Evolutionary conservation across 306 rosid species (phyloP), one percentile per base, ranked within the genome.

Genomic region (Lathyrus sativus): DNA sequence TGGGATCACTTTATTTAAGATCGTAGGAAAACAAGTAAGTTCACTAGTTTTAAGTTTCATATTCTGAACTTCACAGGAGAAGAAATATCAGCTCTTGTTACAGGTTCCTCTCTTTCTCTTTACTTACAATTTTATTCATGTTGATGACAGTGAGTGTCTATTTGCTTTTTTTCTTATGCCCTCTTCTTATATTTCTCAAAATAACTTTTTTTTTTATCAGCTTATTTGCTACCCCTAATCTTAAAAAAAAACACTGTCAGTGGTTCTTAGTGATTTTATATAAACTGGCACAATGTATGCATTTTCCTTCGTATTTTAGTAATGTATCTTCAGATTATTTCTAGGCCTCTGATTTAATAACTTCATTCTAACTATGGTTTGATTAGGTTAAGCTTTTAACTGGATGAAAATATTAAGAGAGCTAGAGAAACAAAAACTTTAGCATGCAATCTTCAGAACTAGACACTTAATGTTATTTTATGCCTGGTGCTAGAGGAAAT

Each of bases 91-190:
- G 46, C 46, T 42, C 46, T 42, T 13, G n/a, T 42, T 42, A 42
- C 46, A 4, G 46, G 46, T 42, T 42, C 46, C 46, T 42, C 46
- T 42, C 14, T 42, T 42, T 11, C 46, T 42, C 46, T 11, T 11
- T n/a, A n/a, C 3, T 45, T n/a, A n/a, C 62, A 92, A 89, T 83
- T 92, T 92, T 77, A 92, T 96, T 12, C 96, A 92, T 63, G 93
- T 92, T 4, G 96, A 92, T 76, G 96, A 92, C 83, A 92, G 98
- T 89, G 60, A 80, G 18, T 45, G 11, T 28, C 79, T 31, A 62
- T 65, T 71, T 76, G 13, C 74, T 45, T 45, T 62, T 19, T 4
- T 64, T 37, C 9, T 2, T 24, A 43, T 22, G 4, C 4, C 6
- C 58, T 5, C 35, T 6, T 33, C 38, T 33, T 33, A 33, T 33